These are phyloP conservation scores for Apiotrichum montevideense DNA, from an alignment of 1,284 basidiomycete species.

Conservation along the genomic window DNA sequence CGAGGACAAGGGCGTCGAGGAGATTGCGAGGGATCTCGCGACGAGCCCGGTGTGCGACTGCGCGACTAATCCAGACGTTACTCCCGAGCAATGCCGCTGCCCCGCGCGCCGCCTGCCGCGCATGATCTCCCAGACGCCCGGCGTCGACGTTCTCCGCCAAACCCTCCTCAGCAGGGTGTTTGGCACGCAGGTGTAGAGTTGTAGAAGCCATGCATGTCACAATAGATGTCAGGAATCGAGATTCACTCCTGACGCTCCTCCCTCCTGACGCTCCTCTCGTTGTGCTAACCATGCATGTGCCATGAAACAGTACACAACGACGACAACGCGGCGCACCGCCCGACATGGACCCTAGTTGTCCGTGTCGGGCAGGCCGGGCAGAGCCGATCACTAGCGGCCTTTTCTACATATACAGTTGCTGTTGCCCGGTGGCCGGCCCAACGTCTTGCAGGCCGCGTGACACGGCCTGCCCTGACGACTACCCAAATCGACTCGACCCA, in stretches of 20 bases:
- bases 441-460: no score
- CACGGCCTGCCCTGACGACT: no score
- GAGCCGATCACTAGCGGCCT: no score
- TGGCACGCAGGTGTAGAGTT: conserved; percentile 19
- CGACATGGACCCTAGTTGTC: no score
- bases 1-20: no score
- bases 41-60: neutral
- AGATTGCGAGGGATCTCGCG: neutral
- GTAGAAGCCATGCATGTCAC: neutral
- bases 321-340: neutral
- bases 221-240: no score
- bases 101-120: conserved; percentile 22
- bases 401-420: neutral
- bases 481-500: no score
- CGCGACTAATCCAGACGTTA: conserved; percentile 16
- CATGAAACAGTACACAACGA: neutral
- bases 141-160: conserved; percentile 29
- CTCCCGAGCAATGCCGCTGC: conserved; percentile 12
- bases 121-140: conserved; percentile 37
- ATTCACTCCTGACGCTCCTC: neutral
- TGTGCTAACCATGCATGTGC: neutral
- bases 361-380: no score
- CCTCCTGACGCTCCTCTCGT: neutral
- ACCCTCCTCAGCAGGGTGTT: conserved; percentile 41
- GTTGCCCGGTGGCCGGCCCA: neutral